Percentiles rank a stretch among this genome's conserved stretches.
phyloP scores from a whole-genome alignment of 176 grass and related monocot genomes.

The Triticum turgidum region DNA sequence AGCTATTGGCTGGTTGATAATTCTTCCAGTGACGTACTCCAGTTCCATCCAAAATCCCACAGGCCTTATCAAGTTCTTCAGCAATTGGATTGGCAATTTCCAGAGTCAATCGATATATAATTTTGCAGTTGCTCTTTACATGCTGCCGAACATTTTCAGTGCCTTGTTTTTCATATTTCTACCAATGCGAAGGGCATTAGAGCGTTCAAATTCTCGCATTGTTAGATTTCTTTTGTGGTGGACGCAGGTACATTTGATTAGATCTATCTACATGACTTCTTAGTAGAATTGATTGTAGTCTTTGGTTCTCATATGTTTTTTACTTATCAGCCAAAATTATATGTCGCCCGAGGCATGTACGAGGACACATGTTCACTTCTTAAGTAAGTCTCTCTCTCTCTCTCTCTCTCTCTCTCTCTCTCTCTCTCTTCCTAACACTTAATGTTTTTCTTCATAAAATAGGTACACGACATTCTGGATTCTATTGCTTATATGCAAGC shows the following conservation, averaged over 20 bases:
- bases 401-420: background rate
- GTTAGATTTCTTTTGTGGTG: conserved; percentile 90
- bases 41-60: conserved; percentile 80
- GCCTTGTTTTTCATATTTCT: conserved; percentile 88
- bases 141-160: conserved; percentile 87
- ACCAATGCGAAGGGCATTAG: conserved; percentile 57
- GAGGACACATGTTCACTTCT: conserved; percentile 79
- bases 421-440: background rate
- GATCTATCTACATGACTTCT: conserved; percentile 8
- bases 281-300: conserved; percentile 23
- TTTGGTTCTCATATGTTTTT: conserved; percentile 26
- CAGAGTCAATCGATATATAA: conserved; percentile 75
- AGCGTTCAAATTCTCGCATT: conserved; percentile 66
- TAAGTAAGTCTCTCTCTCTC: conserved; percentile 55
- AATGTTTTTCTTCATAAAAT: conserved; percentile 21
- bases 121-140: conserved; percentile 88
- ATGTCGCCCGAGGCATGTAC: conserved; percentile 95
- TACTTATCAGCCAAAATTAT: conserved; percentile 76
- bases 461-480: conserved; percentile 98
- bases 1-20: conserved; percentile 86
- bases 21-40: conserved; percentile 69
- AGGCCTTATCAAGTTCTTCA: conserved; percentile 83
- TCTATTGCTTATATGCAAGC: conserved; percentile 94
- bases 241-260: conserved; percentile 68
- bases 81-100: conserved; percentile 73